These are phyloP conservation scores for Asterochloris erici DNA, from an alignment of 139 green algal genomes.

Conservation along the genomic window DNA sequence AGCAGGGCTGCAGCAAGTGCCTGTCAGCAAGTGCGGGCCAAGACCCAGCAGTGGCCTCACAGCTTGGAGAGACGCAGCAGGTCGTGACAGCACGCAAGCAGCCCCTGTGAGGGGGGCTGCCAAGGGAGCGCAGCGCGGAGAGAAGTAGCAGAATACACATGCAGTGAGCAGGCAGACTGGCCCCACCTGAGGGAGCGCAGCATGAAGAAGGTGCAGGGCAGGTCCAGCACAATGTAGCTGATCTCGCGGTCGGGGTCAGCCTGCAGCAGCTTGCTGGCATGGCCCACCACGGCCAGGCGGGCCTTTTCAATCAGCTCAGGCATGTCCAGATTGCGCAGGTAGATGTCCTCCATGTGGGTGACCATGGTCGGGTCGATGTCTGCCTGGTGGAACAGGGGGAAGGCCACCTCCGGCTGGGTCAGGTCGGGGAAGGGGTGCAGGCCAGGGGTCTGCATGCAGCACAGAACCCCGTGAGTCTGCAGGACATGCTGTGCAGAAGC, in stretches of 20 bases:
- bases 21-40: no score
- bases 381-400: slow-evolving; percentile 24
- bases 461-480: no score
- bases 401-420: slow-evolving; percentile 32
- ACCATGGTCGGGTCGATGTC: slow-evolving; percentile 23
- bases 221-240: slow-evolving; percentile 53
- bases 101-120: no score
- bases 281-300: slow-evolving; percentile 18
- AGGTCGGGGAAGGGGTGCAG: slow-evolving; percentile 35
- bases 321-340: slow-evolving; percentile 36
- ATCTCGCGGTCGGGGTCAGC: slow-evolving; percentile 28
- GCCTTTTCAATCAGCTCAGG: slow-evolving; percentile 28
- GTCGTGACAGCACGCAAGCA: neutral
- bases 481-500: no score
- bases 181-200: slow-evolving; percentile 38
- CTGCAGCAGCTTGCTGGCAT: slow-evolving; percentile 24
- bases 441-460: slow-evolving; percentile 29
- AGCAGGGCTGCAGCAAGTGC: no score
- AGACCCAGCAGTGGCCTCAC: no score
- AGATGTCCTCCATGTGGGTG: slow-evolving; percentile 29
- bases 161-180: neutral
- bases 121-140: neutral
- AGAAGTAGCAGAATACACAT: neutral
- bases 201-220: slow-evolving; percentile 69
- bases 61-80: no score